Base-by-base conservation (phyloP, 306 rosid genomes). In the Castanea mollissima region DNA sequence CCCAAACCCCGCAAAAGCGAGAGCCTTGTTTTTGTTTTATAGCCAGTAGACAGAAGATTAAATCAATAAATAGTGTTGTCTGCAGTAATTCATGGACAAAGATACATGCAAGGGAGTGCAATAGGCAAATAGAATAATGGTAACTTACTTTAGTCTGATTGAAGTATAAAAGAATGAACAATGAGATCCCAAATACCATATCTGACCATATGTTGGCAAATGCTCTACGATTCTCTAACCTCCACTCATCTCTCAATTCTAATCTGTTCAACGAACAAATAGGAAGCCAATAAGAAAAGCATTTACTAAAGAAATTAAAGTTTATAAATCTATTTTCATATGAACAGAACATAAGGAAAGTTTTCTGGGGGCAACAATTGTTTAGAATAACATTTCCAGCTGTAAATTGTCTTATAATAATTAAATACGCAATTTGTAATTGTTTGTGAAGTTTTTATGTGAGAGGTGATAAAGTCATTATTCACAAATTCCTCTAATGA, bases 131-230 rank as follows among this genome's bases (percentile, higher is more conserved):
- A 67, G 19, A 71, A 78, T 71, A 76, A 81, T 52, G 14, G 57
- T 27, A 74, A 85, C 99, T 95, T 83, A 91, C 99, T 83, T 95
- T 89, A 78, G 84, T 91, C 86, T 90, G 92, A 85, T 92, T 95
- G 90, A 89, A 84, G 92, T 84, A 95, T 81, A 95, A 87, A 87
- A 95, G 90, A 91, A 95, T 75, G 86, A 95, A 95, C 72, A 90
- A 80, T 64, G 99, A 90, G 90, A 95, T 76, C 89, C 99, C 99
- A 18, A 73, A 95, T 65, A 88, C 85, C 86, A 88, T 69, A 83
- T 95, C 99, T 59, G 99, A 95, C 97, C 93, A 92, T 79, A 95
- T 92, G 92, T 95, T 95, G 81, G 99, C 99, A 85, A 95, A 95
- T 84, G 92, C 97, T 80, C 82, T 85, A 69, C 99, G 93, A 80